Base-by-base conservation (phyloP, 805 yeast species). In the Cyberlindnera subsufficiens region DNA sequence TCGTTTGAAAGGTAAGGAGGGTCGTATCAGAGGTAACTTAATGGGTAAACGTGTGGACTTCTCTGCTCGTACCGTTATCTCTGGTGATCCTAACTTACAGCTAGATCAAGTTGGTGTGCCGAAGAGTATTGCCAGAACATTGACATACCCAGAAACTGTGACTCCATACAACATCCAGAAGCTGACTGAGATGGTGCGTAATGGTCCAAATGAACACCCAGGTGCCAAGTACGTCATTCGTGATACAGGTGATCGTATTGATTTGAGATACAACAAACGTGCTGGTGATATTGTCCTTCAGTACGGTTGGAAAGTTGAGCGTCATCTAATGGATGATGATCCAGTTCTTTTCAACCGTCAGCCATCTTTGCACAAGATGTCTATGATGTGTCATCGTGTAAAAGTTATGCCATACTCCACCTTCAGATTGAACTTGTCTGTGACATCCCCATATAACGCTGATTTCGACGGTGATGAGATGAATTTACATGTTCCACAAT, bases 391-490 rank as follows among this genome's bases (percentile, higher is more conserved):
- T 15, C 99, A 93, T 64, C 78, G 96, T 68, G 99, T 93, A 31
- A 89, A 86, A 62, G 99, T 93, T 37, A 89, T 93, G 96, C 99
- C 99, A 11, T 93, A 89, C 63, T 90, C 98, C 6, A 93, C 99
- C 0, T 93, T 93, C 74, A 79, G 99, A 70, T 74, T 93, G 70
- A 93, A 93, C 61, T 72, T 93, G 63, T 93, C 98, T 20, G 99
- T 93, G 37, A 93, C 99, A 0, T 88, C 98, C 16, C 99, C 99
- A n/a, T 93, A 93, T 67, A 93, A 93, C 69, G 99, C 99, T 37
- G 99, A 93, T 83, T 93, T 93, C 73, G 99, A 93, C 72, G 99
- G 99, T 75, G 99, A 93, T 68, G 99, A 93, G 70, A 93, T 93
- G 99, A 93, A 93, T 68, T 83, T 93, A 70, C 99, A 93, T 61